Conservation (phyloP, 75 land plant species). For the Ceratopteris richardii region DNA sequence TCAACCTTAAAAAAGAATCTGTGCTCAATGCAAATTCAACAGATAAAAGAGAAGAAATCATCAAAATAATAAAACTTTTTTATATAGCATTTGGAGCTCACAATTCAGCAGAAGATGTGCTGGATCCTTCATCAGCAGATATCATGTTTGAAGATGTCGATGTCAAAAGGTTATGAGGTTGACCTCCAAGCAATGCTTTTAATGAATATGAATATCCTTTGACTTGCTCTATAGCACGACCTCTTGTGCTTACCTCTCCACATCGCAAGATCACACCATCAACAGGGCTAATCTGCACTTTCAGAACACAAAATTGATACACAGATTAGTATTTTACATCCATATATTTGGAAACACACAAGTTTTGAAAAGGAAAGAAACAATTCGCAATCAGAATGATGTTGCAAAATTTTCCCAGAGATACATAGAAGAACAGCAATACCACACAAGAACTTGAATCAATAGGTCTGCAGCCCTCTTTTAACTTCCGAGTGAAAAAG, state of each 20-base stretch:
- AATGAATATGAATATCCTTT: conserved; percentile 93
- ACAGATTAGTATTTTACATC: too few species aligned
- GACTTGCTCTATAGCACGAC: conserved; percentile 90
- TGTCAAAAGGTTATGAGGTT: conserved; percentile 24
- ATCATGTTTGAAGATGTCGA: too few species aligned
- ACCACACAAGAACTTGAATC: conserved; percentile 73
- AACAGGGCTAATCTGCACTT: conserved; percentile 79
- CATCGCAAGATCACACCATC: conserved; percentile 74
- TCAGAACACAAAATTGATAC: too few species aligned
- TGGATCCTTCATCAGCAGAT: neutral
- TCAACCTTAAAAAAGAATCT: too few species aligned
- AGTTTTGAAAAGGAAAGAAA: too few species aligned
- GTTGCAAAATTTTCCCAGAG: too few species aligned
- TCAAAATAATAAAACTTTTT: too few species aligned
- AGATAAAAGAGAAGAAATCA: too few species aligned
- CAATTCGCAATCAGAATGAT: too few species aligned
- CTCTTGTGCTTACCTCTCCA: conserved; percentile 65
- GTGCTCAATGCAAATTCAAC: too few species aligned
- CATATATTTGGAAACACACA: too few species aligned
- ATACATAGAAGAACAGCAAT: conserved; percentile 1
- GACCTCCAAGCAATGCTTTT: conserved; percentile 72
- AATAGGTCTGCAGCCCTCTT: conserved; percentile 80
- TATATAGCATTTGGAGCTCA: too few species aligned
- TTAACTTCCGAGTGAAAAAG: conserved; percentile 64
- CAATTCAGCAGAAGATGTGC: neutral